phyloP scores from a whole-genome alignment of 2,329 filamentous ascomycete species.

The Diaporthe nobilis region DNA sequence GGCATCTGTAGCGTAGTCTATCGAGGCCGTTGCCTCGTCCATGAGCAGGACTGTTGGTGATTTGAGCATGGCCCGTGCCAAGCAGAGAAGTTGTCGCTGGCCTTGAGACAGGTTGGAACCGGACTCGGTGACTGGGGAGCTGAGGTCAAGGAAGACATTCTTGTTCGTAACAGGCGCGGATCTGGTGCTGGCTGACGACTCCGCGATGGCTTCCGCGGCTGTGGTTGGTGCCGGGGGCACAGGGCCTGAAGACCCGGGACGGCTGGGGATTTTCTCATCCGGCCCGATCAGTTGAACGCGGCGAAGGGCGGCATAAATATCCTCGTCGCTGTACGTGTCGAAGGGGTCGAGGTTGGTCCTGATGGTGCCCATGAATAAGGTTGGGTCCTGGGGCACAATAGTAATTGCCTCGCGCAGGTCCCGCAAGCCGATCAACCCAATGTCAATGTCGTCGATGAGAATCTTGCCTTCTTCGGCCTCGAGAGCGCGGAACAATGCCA shows the following conservation, averaged over 20 bases:
- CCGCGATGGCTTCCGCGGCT: constrained; percentile 42
- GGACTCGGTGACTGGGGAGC: constrained; percentile 87
- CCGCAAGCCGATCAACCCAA: constrained; percentile 89
- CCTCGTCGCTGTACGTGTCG: constrained; percentile 86
- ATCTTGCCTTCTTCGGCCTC: constrained; percentile 94
- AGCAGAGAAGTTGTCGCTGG: constrained; percentile 92
- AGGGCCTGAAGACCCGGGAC: constrained; percentile 41
- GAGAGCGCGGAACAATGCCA: constrained; percentile 93
- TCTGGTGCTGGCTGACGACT: constrained; percentile 39
- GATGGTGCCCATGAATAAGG: constrained; percentile 92
- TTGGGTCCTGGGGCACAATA: constrained; percentile 97
- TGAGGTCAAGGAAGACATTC: constrained; percentile 92
- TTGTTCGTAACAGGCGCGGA: constrained; percentile 78
- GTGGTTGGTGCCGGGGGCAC: constrained; percentile 46
- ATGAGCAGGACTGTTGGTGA: constrained; percentile 94
- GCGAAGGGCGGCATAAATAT: constrained; percentile 88
- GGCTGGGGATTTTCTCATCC: constrained; percentile 59
- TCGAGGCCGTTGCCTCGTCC: constrained; percentile 98
- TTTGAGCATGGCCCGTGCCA: constrained; percentile 93
- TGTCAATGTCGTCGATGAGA: constrained; percentile 90
- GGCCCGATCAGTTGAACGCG: constrained; percentile 88
- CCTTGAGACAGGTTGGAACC: constrained; percentile 96
- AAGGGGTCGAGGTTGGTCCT: constrained; percentile 96
- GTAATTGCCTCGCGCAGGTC: constrained; percentile 95
- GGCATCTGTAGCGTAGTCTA: constrained; percentile 94